Evolutionary conservation across 345 rosid species (phyloP).

Genomic region (Eucalyptus sp.): DNA sequence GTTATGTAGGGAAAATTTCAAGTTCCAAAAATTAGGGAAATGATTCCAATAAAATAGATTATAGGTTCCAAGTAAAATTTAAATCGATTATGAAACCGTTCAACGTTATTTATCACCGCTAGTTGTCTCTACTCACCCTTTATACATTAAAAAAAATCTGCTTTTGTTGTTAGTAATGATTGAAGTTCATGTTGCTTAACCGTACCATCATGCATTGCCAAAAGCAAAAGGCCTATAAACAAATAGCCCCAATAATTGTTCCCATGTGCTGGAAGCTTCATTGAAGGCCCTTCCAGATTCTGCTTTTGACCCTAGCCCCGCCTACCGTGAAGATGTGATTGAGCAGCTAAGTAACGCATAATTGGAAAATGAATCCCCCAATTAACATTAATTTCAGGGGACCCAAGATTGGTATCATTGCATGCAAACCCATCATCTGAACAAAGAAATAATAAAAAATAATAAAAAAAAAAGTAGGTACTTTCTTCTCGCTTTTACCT

Average conservation of each 20-base stretch:
- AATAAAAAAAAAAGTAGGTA: neutral
- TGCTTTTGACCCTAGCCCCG: neutral
- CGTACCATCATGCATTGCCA: neutral
- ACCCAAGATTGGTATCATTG: neutral
- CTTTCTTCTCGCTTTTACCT: neutral
- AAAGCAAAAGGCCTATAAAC: neutral
- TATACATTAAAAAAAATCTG: neutral
- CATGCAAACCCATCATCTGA: neutral
- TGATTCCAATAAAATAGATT: too few relatives aligned
- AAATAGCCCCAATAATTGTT: neutral
- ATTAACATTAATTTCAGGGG: neutral
- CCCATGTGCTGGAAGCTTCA: neutral
- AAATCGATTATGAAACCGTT: too few relatives aligned
- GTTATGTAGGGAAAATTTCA: too few relatives aligned
- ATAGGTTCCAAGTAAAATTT: too few relatives aligned
- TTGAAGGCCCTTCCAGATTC: neutral
- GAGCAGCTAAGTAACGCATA: neutral
- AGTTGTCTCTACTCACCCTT: too few relatives aligned
- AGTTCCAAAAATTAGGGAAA: too few relatives aligned
- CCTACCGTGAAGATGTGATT: neutral
- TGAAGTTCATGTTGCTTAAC: neutral
- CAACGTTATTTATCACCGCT: rapidly evolving
- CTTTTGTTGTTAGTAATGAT: neutral
- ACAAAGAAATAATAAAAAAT: neutral
- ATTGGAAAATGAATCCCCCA: neutral